A percentile compares a stretch with the other conserved stretches of the same genome.
Evolutionary conservation across 768 basidiomycete species (phyloP).

Genomic region (Inosperma sp.): DNA sequence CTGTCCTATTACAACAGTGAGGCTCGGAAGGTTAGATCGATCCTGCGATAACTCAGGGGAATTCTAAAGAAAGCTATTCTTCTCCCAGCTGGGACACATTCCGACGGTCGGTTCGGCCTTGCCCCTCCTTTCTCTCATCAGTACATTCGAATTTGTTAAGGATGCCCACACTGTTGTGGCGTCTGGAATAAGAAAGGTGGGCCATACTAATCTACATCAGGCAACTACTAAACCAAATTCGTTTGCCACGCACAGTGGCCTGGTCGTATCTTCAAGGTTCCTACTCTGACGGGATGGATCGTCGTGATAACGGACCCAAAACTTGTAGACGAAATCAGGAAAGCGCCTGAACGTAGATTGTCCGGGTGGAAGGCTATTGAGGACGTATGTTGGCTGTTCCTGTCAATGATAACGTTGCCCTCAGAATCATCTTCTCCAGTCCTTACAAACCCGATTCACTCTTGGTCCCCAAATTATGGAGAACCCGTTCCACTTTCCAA

Average conservation of each 20-base stretch:
- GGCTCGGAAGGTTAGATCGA: too few relatives aligned
- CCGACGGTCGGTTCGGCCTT: conserved; percentile 24
- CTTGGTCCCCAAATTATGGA: conserved; percentile 24
- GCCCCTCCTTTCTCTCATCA: conserved; percentile 23
- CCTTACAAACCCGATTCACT: conserved; percentile 32
- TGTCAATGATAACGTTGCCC: not conserved
- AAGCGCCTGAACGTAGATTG: conserved; percentile 32
- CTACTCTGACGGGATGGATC: conserved; percentile 26
- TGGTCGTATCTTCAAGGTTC: conserved; percentile 26
- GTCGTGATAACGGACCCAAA: conserved; percentile 27
- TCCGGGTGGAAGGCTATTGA: conserved; percentile 31
- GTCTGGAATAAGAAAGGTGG: conserved; percentile 24
- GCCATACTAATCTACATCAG: not conserved
- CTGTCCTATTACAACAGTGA: too few relatives aligned
- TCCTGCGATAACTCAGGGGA: too few relatives aligned
- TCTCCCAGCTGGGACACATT: conserved; percentile 14
- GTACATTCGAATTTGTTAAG: conserved; percentile 21
- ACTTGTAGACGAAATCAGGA: conserved; percentile 30
- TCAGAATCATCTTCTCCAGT: conserved; percentile 12
- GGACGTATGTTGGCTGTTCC: conserved; percentile 26
- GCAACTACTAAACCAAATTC: not conserved
- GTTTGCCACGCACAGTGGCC: conserved; percentile 15
- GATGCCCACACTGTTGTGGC: conserved; percentile 21
- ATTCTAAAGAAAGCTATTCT: too few relatives aligned
- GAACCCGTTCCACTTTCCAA: conserved; percentile 29